Evolutionary conservation across 1,284 basidiomycete species (phyloP).

Genomic region (Sporisorium iseilematis-ciliati): DNA sequence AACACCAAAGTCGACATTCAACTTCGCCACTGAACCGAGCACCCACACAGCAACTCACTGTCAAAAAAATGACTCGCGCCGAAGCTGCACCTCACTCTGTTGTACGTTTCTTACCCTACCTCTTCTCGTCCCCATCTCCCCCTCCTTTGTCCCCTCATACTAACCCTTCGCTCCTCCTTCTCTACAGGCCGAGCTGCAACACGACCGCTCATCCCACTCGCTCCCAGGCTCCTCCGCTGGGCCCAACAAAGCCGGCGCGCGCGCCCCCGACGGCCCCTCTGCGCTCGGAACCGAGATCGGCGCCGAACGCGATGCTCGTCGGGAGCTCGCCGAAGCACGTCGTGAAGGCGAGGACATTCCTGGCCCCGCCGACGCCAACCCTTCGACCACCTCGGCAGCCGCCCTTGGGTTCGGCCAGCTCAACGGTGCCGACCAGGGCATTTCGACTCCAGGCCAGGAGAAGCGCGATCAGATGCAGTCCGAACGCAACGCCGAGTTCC

Average conservation of each 20-base stretch:
- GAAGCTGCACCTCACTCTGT: constrained; percentile 42
- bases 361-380: not conserved
- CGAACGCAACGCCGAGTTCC: constrained; percentile 32
- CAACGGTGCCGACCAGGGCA: constrained; percentile 49
- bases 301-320: constrained; percentile 38
- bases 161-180: not conserved
- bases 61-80: constrained; percentile 37
- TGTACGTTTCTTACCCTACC: constrained; percentile 18
- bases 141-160: not conserved
- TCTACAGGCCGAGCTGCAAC: constrained; percentile 34
- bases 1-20: not conserved
- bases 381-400: constrained; percentile 4
- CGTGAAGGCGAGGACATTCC: constrained; percentile 35
- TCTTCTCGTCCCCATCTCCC: not conserved
- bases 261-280: constrained; percentile 24
- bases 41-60: not conserved
- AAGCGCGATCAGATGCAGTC: constrained; percentile 38
- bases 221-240: constrained; percentile 39
- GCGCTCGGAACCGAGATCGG: constrained; percentile 37
- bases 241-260: constrained; percentile 38
- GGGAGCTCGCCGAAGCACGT: constrained; percentile 32
- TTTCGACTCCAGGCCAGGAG: constrained; percentile 36
- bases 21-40: not conserved
- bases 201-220: constrained; percentile 26
- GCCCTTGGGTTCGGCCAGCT: constrained; percentile 36